A percentile compares a stretch with the other conserved stretches of the same genome.
Conservation (phyloP, 208 protist species). For the Zelonia costaricensis region DNA sequence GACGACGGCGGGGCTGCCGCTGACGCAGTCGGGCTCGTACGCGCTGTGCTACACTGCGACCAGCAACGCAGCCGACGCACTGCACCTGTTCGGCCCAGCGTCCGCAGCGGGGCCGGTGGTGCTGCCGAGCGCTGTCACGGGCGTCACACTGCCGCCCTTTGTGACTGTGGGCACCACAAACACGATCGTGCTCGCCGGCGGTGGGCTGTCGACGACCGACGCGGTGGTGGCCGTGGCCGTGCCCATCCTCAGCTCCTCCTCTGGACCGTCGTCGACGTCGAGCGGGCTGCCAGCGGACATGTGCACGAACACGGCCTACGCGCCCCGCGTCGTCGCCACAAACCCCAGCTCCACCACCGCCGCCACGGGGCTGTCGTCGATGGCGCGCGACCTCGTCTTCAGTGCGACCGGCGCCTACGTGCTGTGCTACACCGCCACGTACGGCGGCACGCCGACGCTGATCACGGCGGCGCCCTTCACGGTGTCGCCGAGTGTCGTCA, state of each 20-base stretch:
- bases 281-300: conserved; percentile 57
- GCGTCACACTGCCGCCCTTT: conserved; percentile 28
- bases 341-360: conserved; percentile 14
- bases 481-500: conserved; percentile 48
- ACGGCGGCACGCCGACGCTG: conserved; percentile 27
- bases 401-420: conserved; percentile 54
- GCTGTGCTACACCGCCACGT: conserved; percentile 64
- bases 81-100: conserved; percentile 59
- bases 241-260: background rate
- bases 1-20: conserved; percentile 7
- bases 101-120: conserved; percentile 54
- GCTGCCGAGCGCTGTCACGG: conserved; percentile 42
- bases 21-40: conserved; percentile 37
- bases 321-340: conserved; percentile 40
- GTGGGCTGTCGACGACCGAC: conserved; percentile 67
- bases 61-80: conserved; percentile 3
- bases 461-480: conserved; percentile 56
- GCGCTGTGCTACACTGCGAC: conserved; percentile 64
- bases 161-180: conserved; percentile 15
- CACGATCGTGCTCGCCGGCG: conserved; percentile 56
- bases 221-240: conserved; percentile 63
- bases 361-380: conserved; percentile 25
- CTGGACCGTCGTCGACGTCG: background rate
- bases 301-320: conserved; percentile 68
- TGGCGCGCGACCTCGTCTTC: conserved; percentile 49